Percentiles rank a stretch among this genome's conserved stretches.
These are phyloP conservation scores for Solanum lignicaule DNA, from an alignment of 257 asterid genomes.

Conservation along the genomic window DNA sequence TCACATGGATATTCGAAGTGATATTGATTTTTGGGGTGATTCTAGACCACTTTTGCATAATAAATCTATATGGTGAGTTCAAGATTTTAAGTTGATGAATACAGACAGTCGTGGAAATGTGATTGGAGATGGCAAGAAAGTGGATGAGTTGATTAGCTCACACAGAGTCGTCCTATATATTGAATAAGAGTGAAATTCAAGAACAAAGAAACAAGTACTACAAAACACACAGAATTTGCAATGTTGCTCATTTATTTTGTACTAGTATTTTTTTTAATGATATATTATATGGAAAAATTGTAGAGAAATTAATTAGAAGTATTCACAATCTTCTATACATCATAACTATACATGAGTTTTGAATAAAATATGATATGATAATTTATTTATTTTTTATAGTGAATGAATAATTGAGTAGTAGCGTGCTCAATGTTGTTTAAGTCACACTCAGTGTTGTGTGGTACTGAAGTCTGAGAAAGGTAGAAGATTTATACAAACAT, in stretches of 20 bases:
- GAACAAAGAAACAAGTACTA: neutral
- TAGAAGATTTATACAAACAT: too few relatives aligned
- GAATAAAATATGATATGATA: neutral
- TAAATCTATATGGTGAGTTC: neutral
- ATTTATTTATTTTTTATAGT: neutral
- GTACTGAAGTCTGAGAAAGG: too few relatives aligned
- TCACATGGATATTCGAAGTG: slow-evolving; percentile 12
- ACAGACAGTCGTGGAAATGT: neutral
- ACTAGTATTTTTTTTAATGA: neutral
- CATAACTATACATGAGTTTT: neutral
- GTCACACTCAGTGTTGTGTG: too few relatives aligned
- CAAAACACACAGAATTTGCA: neutral
- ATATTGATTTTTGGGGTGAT: slow-evolving; percentile 15
- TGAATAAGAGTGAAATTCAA: neutral
- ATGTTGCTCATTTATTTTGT: neutral
- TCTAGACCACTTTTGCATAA: slow-evolving; percentile 22
- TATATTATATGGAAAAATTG: neutral
- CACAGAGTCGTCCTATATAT: neutral
- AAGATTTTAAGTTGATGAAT: neutral
- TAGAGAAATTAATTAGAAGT: neutral
- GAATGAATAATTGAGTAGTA: neutral
- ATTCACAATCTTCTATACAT: neutral
- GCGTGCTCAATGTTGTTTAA: neutral
- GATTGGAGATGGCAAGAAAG: neutral
- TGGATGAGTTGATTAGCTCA: neutral